phyloP scores from a whole-genome alignment of 331 rosid genomes.

The Stylosanthes scabra region DNA sequence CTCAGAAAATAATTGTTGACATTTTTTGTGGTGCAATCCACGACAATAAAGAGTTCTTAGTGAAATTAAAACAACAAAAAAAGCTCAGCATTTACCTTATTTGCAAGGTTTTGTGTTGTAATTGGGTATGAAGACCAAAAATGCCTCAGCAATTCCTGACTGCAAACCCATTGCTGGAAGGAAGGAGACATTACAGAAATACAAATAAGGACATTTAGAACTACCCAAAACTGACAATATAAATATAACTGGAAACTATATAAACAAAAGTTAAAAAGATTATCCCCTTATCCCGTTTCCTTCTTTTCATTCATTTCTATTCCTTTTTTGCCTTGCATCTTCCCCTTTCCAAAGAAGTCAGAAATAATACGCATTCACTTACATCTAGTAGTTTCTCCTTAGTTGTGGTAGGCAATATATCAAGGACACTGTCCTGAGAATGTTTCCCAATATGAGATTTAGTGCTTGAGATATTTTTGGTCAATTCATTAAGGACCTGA shows the following conservation, averaged over 20 bases:
- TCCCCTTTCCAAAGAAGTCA: slow-evolving; percentile 28
- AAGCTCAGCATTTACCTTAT: slow-evolving; percentile 64
- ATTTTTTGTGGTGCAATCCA: background rate
- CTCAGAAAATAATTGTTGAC: slow-evolving; percentile 20
- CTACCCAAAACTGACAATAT: slow-evolving; percentile 25
- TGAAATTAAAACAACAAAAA: slow-evolving; percentile 39
- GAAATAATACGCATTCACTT: slow-evolving; percentile 49
- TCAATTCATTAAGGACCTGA: slow-evolving; percentile 85
- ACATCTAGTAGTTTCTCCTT: slow-evolving; percentile 88
- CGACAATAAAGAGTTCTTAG: slow-evolving; percentile 18
- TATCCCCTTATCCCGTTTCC: slow-evolving; percentile 15
- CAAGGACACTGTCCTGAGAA: slow-evolving; percentile 84
- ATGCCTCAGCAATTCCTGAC: slow-evolving; percentile 93
- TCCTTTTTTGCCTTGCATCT: slow-evolving; percentile 19
- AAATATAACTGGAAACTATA: slow-evolving; percentile 16
- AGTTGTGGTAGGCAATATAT: slow-evolving; percentile 69
- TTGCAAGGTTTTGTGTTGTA: slow-evolving; percentile 70
- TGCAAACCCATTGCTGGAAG: slow-evolving; percentile 93
- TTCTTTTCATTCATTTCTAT: slow-evolving; percentile 23
- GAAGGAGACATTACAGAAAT: slow-evolving; percentile 35
- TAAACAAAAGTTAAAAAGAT: slow-evolving; percentile 22
- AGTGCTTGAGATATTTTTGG: slow-evolving; percentile 90
- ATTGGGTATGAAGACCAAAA: slow-evolving; percentile 99
- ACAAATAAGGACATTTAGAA: slow-evolving; percentile 28
- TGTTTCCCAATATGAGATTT: slow-evolving; percentile 83